These are phyloP conservation scores for Aphanoascus verrucosus DNA, from an alignment of 2,329 filamentous ascomycete species.

Conservation along the genomic window DNA sequence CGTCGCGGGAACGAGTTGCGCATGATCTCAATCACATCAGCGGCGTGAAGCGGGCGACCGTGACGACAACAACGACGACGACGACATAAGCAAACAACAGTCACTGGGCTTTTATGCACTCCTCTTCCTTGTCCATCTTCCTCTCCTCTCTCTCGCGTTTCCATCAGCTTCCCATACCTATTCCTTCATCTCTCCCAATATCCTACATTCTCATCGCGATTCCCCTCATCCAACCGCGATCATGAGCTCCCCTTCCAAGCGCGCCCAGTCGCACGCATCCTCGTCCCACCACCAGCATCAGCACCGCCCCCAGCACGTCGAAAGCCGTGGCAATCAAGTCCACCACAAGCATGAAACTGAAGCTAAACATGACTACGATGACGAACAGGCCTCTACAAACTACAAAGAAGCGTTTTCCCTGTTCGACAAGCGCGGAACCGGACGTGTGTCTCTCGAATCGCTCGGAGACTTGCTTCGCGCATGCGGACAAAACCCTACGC, in stretches of 20 bases:
- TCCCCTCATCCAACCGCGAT: neutral
- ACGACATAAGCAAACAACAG: too few relatives aligned
- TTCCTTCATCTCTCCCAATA: neutral
- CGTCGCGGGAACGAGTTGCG: neutral
- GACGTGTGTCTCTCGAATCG: conserved; percentile 73
- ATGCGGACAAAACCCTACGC: conserved; percentile 94
- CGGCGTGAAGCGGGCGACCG: neutral
- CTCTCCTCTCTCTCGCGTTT: neutral
- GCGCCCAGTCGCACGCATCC: neutral
- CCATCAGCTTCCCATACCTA: neutral
- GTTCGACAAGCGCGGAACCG: conserved; percentile 98
- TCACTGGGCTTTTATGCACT: too few relatives aligned
- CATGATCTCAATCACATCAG: too few relatives aligned
- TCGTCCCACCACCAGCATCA: neutral
- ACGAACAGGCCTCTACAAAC: conserved; percentile 66
- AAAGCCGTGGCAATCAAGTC: neutral
- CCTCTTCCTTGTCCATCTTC: neutral
- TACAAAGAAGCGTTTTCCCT: conserved; percentile 99
- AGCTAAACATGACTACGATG: conserved; percentile 3
- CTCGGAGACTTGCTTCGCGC: conserved; percentile 90
- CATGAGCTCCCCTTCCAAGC: conserved; percentile 7
- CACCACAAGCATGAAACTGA: neutral
- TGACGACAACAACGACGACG: neutral
- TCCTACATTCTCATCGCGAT: neutral
- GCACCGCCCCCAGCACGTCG: neutral